Evolutionary conservation across 2,329 filamentous ascomycete genomes (phyloP).

Genomic region (Neonectria faginata): DNA sequence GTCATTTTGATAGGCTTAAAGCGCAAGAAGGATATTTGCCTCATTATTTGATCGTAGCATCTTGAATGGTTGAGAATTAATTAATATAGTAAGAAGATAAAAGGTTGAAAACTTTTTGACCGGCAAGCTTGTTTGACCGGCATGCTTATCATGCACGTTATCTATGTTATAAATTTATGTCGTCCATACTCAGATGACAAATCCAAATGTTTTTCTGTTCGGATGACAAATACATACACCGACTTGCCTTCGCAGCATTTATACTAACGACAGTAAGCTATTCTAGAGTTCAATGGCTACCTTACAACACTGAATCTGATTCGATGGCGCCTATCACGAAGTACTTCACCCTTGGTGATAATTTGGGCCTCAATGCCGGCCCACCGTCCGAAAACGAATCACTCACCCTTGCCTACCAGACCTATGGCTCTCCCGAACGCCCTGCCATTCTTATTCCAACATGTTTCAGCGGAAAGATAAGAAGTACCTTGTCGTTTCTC

Average conservation of each 20-base stretch:
- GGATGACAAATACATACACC: not conserved
- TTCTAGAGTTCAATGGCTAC: too few relatives aligned
- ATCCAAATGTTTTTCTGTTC: not conserved
- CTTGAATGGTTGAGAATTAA: too few relatives aligned
- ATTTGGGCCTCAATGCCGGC: not conserved
- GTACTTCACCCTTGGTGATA: slow-evolving; percentile 10
- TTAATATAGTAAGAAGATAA: too few relatives aligned
- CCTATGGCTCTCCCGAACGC: slow-evolving; percentile 2
- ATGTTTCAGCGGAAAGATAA: slow-evolving; percentile 13
- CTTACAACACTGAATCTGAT: not conserved
- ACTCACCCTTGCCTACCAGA: slow-evolving; percentile 17
- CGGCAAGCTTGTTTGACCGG: too few relatives aligned
- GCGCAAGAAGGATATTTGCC: too few relatives aligned
- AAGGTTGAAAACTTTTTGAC: too few relatives aligned
- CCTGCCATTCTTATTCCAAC: slow-evolving; percentile 18
- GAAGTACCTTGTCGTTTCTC: slow-evolving; percentile 8
- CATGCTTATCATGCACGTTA: too few relatives aligned
- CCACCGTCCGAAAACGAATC: slow-evolving; percentile 5
- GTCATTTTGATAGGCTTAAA: too few relatives aligned
- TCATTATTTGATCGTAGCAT: too few relatives aligned
- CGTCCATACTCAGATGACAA: not conserved
- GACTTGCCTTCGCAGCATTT: not conserved
- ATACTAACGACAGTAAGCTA: not conserved
- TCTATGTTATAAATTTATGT: not conserved
- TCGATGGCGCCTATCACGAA: slow-evolving; percentile 2